Conservation (phyloP, 2,329 filamentous ascomycete genomes). For the Hypoxylon sp. region DNA sequence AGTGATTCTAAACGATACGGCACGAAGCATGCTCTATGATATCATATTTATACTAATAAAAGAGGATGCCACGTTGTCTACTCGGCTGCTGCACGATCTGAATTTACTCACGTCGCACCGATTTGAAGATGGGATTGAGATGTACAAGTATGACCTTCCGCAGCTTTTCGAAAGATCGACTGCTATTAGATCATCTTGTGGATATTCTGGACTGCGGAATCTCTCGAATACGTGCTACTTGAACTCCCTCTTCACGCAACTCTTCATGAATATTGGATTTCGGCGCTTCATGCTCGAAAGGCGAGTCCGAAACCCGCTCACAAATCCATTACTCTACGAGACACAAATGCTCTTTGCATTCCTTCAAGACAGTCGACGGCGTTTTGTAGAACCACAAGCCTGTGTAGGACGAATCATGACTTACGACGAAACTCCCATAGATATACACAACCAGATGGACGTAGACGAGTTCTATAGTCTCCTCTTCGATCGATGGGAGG, state of each 20-base stretch:
- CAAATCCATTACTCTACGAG: constrained; percentile 79
- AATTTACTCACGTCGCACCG: constrained; percentile 66
- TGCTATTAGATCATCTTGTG: constrained; percentile 80
- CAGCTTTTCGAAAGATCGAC: constrained; percentile 75
- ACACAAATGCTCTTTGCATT: constrained; percentile 86
- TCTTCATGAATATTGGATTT: constrained; percentile 95
- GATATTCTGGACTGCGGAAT: constrained; percentile 92
- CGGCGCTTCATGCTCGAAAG: constrained; percentile 83
- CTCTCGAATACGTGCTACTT: constrained; percentile 97
- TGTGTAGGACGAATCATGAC: constrained; percentile 84
- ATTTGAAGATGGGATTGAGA: constrained; percentile 59
- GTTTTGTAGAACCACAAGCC: constrained; percentile 78
- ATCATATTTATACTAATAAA: constrained; percentile 71
- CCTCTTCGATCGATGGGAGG: constrained; percentile 91
- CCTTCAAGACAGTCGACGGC: constrained; percentile 86
- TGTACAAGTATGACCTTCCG: constrained; percentile 73
- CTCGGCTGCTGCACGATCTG: constrained; percentile 66
- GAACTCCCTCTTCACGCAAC: constrained; percentile 92
- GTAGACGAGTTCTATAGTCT: constrained; percentile 98
- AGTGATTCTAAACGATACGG: constrained; percentile 67
- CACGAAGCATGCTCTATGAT: constrained; percentile 72
- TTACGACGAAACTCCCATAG: constrained; percentile 85
- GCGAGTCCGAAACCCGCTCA: constrained; percentile 67
- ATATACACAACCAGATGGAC: constrained; percentile 94
- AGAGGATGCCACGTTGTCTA: constrained; percentile 64